Conservation (phyloP, 352 stramenopile species). For the Phytophthora ohioensis region DNA sequence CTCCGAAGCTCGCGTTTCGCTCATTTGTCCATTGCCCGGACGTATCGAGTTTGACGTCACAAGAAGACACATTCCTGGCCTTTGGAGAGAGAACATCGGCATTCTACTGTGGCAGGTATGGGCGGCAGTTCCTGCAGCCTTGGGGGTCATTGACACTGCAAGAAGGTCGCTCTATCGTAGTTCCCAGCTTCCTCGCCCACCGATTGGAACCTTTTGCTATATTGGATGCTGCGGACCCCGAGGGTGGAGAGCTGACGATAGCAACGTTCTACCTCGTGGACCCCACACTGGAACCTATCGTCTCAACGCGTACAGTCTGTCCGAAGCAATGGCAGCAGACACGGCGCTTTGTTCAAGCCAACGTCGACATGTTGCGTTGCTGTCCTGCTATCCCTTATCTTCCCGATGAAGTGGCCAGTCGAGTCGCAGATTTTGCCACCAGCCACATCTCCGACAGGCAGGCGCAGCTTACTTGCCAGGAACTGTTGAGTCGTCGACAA, state of each 20-base stretch:
- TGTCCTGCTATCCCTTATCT: slow-evolving; percentile 3
- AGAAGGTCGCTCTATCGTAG: slow-evolving; percentile 18
- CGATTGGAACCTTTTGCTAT: slow-evolving; percentile 28
- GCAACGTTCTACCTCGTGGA: slow-evolving; percentile 28
- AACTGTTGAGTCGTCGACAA: slow-evolving; percentile 7
- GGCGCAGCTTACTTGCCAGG: slow-evolving; percentile 7
- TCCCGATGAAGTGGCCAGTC: slow-evolving; percentile 8
- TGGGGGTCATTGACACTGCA: slow-evolving; percentile 25
- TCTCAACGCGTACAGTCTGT: slow-evolving; percentile 19
- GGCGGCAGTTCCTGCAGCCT: slow-evolving; percentile 20
- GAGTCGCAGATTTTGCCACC: slow-evolving; percentile 17
- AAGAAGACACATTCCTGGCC: slow-evolving; percentile 19
- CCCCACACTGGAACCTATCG: slow-evolving; percentile 9
- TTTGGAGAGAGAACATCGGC: slow-evolving; percentile 29
- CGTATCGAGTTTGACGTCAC: slow-evolving; percentile 1
- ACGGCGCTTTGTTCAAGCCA: slow-evolving; percentile 27
- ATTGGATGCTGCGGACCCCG: slow-evolving; percentile 9
- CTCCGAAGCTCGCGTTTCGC: slow-evolving; percentile 15
- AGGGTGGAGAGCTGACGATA: slow-evolving; percentile 26
- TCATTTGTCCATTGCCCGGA: slow-evolving; percentile 14
- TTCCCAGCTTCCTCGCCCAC: slow-evolving; percentile 20
- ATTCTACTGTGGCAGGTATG: slow-evolving; percentile 16
- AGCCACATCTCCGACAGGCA: slow-evolving; percentile 13
- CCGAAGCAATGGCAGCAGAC: slow-evolving; percentile 25
- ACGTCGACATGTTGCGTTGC: slow-evolving; percentile 18